Percentiles rank a stretch among this genome's conserved stretches.
Conservation (phyloP, 192 early-diverging fungal genomes). For the Coemansia sp. region DNA sequence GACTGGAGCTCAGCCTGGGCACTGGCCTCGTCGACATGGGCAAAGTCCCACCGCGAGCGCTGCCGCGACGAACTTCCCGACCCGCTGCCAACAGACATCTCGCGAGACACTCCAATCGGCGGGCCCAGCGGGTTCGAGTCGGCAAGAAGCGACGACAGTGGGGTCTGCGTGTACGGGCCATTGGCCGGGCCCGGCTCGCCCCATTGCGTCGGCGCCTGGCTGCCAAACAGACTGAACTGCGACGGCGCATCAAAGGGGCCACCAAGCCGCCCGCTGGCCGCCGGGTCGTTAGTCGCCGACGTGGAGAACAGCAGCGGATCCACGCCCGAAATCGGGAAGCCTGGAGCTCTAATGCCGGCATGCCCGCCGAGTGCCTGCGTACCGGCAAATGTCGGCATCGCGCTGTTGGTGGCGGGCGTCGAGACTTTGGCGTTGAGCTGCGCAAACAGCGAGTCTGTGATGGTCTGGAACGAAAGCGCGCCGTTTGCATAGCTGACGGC, state of each 20-base stretch:
- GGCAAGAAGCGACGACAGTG: conserved; percentile 20
- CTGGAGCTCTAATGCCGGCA: conserved; percentile 1
- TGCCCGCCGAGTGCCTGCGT: conserved; percentile 5
- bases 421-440: conserved; percentile 50
- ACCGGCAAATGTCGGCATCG: conserved; percentile 10
- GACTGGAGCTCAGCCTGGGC: conserved; percentile 51
- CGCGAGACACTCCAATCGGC: conserved; percentile 4
- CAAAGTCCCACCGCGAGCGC: conserved; percentile 45
- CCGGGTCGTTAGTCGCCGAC: background rate
- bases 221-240: conserved; percentile 24
- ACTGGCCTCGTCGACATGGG: conserved; percentile 37
- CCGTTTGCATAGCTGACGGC: conserved; percentile 18
- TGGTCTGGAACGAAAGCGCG: conserved; percentile 44
- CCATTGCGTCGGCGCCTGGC: conserved; percentile 20
- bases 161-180: conserved; percentile 14
- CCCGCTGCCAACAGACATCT: background rate
- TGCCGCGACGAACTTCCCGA: conserved; percentile 15
- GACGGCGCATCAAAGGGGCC: conserved; percentile 3
- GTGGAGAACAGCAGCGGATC: conserved; percentile 48
- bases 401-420: conserved; percentile 5
- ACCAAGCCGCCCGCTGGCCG: background rate
- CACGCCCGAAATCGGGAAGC: conserved; percentile 21
- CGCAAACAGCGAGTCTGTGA: conserved; percentile 48
- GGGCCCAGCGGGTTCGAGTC: conserved; percentile 10
- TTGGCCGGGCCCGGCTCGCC: conserved; percentile 3